Evolutionary conservation across 352 stramenopile species (phyloP), one percentile per base, ranked within the genome.

Genomic region (Phytopythium litorale): DNA sequence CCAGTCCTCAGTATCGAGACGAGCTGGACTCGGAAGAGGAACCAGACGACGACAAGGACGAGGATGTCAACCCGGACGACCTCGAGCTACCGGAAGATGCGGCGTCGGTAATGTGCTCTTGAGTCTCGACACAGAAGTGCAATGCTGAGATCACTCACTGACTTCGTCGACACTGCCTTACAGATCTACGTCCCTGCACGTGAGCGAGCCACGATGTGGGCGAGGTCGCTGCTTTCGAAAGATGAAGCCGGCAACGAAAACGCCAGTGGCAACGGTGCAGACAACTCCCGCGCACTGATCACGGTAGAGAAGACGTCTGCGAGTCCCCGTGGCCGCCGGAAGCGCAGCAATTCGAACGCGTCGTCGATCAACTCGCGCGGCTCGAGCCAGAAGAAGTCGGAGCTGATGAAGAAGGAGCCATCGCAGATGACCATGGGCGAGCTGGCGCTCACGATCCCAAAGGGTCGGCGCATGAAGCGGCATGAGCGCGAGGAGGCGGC

Each of bases 361-460:
- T 78, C 71, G 4, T 83, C 73, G 7, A 68, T 81, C 18, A 57
- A 69, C 15, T 87, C 81, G 1, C 62, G 63, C 43, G 52, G 63
- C 15, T 55, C n/a, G n/a, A 63, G 21, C 30, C 78, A 65, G 40
- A 87, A 86, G 63, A 75, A 80, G 33, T 72, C 84, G 16, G 76
- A 90, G 53, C 55, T 87, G 21, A 18, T 79, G 33, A 82, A 87
- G 72, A 91, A 92, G 48, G 78, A 89, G 62, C 79, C 79, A 3
- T 89, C 82, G 9, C 75, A 92, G 63, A 93, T 93, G 84, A 93
- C 84, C 0, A 92, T 95, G 84, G 83, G 86, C 19, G 81, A 95
- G 56, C 58, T 95, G 18, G 86, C 86, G 8, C 63, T 92, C 15
- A 88, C 81, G 33, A 82, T 95, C 18, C 84, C 86, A 1, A 88